Evolutionary conservation across 2,329 filamentous ascomycete species (phyloP), one percentile per base, ranked within the genome.

Genomic region (Fusarium torulosum): DNA sequence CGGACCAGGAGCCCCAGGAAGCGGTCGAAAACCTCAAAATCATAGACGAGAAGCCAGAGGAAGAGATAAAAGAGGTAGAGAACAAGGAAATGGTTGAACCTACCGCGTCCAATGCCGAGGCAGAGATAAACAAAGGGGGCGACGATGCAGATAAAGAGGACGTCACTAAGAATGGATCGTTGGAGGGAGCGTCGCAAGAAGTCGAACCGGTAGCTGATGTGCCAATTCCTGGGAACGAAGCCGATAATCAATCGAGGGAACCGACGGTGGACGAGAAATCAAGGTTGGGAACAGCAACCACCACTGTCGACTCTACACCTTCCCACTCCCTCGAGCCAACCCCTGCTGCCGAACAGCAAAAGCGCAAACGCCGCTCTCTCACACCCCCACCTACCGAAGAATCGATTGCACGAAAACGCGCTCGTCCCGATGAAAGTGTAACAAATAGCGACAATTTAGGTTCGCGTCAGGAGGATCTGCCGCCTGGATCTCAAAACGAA

Each of bases 311-410:
- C 19, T 51, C 59, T 15, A 58, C 56, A 8, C 47, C 59, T 14
- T 42, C 53, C 14, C 57, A 54, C n/a, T 56, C 59, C 15, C 61
- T 59, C 21, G 56, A 62, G 40, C 55, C 55, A 31, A 56, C 63
- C 42, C 46, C 61, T 25, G 56, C 47, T 38, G 59, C 67, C 13
- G 61, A 74, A 68, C 80, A 81, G 40, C 86, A 86, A 70, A 91
- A 90, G 77, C 84, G 90, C 63, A 92, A 91, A 76, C 86, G 89
- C 70, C 84, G 88, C 70, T 92, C 88, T 42, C 82, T 83, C 56
- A 91, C 84, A 57, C 90, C 89, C 35, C 80, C 85, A 20, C 86
- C 86, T 10, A 84, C 82, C 11, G 78, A 81, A 23, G 83, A 87
- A 57, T 84, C 86, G 15, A 77, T 84, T 46, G 81, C 83, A 43